Conservation (phyloP, 768 basidiomycete genomes). For the Pleurotus eryngii region DNA sequence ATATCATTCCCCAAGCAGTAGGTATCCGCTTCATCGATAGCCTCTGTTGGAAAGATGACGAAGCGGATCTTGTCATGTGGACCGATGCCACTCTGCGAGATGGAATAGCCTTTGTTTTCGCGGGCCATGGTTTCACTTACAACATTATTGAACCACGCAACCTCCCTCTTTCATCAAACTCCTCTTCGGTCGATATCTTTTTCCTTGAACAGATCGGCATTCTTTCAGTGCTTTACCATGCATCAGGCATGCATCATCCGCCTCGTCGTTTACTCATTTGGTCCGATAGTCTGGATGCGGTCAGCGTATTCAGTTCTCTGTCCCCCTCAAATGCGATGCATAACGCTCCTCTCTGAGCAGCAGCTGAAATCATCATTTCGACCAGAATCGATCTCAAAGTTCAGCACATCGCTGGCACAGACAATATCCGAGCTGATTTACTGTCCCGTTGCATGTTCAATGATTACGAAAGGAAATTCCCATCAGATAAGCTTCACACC, state of each 20-base stretch:
- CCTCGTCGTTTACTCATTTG: slow-evolving; percentile 14
- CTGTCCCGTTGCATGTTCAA: slow-evolving; percentile 14
- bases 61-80: slow-evolving; percentile 20
- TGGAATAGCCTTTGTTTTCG: slow-evolving; percentile 12
- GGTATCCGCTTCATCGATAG: slow-evolving; percentile 16
- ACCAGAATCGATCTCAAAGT: slow-evolving; percentile 16
- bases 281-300: slow-evolving; percentile 18
- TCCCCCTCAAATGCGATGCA: slow-evolving; percentile 1
- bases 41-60: slow-evolving; percentile 10
- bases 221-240: slow-evolving; percentile 16
- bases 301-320: slow-evolving; percentile 13
- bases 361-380: slow-evolving; percentile 10
- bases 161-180: neutral
- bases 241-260: slow-evolving; percentile 9
- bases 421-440: slow-evolving; percentile 14
- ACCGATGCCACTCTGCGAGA: slow-evolving; percentile 16
- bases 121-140: slow-evolving; percentile 13
- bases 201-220: slow-evolving; percentile 21
- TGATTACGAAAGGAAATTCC: slow-evolving; percentile 11
- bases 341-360: slow-evolving; percentile 10
- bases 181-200: slow-evolving; percentile 16
- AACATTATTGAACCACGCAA: neutral
- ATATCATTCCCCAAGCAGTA: slow-evolving; percentile 8
- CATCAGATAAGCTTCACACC: slow-evolving; percentile 15
- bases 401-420: slow-evolving; percentile 14